A percentile compares a stretch with the other conserved stretches of the same genome.
These are phyloP conservation scores for Hypoxylon sp. DNA, from an alignment of 2,329 filamentous ascomycete species.

Conservation along the genomic window DNA sequence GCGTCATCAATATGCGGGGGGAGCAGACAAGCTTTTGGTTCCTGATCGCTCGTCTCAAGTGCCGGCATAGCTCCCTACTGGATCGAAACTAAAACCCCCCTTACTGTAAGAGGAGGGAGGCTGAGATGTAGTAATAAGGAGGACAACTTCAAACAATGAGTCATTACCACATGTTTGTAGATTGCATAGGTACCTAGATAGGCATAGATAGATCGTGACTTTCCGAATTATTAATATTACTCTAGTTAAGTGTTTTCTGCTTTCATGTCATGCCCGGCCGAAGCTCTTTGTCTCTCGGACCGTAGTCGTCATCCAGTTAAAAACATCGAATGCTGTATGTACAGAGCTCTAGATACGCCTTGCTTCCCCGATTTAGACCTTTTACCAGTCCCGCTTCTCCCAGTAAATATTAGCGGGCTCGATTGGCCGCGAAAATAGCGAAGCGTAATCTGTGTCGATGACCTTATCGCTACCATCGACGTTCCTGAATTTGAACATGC, in stretches of 20 bases:
- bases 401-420: slow-evolving; percentile 81
- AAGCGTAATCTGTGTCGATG: slow-evolving; percentile 77
- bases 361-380: slow-evolving; percentile 8
- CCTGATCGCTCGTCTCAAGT: slow-evolving; percentile 20
- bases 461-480: slow-evolving; percentile 78
- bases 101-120: slow-evolving; percentile 23
- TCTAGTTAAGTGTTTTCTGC: slow-evolving; percentile 37
- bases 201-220: slow-evolving; percentile 1
- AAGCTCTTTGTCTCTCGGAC: slow-evolving; percentile 29
- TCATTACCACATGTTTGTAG: background rate
- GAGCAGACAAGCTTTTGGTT: slow-evolving; percentile 27
- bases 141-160: slow-evolving; percentile 13
- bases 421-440: slow-evolving; percentile 80
- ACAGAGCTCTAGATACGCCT: slow-evolving; percentile 38
- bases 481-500: slow-evolving; percentile 85
- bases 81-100: slow-evolving; percentile 1
- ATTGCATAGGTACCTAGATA: too few species aligned
- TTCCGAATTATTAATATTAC: slow-evolving; percentile 39
- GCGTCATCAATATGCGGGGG: slow-evolving; percentile 34
- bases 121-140: slow-evolving; percentile 22
- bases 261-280: slow-evolving; percentile 36
- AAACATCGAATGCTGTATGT: slow-evolving; percentile 33
- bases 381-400: slow-evolving; percentile 72
- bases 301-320: slow-evolving; percentile 36
- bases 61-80: slow-evolving; percentile 23